These are phyloP conservation scores for Aspergillus quadrilineatus DNA, from an alignment of 2,329 filamentous ascomycete genomes.

Conservation along the genomic window DNA sequence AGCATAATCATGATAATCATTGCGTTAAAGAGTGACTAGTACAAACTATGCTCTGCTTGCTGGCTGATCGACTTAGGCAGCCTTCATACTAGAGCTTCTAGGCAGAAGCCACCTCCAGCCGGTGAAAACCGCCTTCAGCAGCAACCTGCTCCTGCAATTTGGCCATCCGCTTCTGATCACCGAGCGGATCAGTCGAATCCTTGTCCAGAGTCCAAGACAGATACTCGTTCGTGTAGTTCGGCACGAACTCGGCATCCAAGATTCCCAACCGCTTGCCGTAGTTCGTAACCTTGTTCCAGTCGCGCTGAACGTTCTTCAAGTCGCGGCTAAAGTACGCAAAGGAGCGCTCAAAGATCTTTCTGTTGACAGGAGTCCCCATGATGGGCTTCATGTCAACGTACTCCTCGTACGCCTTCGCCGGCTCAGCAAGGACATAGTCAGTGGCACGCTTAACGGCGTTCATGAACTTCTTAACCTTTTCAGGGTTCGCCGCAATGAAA, in stretches of 20 bases:
- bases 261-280: conserved; percentile 74
- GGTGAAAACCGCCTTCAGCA: conserved; percentile 59
- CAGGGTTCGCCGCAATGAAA: conserved; percentile 66
- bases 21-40: not conserved
- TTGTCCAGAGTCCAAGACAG: conserved; percentile 64
- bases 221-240: conserved; percentile 75
- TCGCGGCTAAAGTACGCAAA: conserved; percentile 75
- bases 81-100: conserved; percentile 11
- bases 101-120: conserved; percentile 33
- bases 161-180: conserved; percentile 74
- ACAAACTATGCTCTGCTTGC: not conserved
- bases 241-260: conserved; percentile 60
- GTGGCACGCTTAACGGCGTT: conserved; percentile 72
- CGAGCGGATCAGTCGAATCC: conserved; percentile 66
- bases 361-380: conserved; percentile 67
- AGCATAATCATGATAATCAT: too few relatives aligned
- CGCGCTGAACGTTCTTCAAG: conserved; percentile 70
- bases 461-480: conserved; percentile 67
- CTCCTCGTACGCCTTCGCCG: conserved; percentile 63
- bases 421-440: conserved; percentile 66
- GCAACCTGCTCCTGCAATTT: conserved; percentile 67
- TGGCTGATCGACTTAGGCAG: not conserved
- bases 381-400: conserved; percentile 71
- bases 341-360: conserved; percentile 76
- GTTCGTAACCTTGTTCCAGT: conserved; percentile 74